Evolutionary conservation across 2,329 filamentous ascomycete genomes (phyloP).

Genomic region (Colletotrichum shisoi): DNA sequence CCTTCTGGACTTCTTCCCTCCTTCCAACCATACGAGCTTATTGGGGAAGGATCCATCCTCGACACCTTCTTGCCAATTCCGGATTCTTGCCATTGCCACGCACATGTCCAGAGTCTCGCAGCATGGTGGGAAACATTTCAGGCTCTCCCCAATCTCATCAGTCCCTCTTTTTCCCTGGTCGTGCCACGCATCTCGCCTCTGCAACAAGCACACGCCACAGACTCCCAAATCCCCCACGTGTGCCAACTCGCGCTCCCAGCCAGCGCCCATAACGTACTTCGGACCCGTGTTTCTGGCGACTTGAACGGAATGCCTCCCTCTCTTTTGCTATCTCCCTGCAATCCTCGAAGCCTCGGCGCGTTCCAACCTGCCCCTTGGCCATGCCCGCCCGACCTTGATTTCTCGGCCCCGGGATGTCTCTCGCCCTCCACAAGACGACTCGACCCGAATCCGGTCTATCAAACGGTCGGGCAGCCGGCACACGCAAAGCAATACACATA

Average conservation of each 20-base stretch:
- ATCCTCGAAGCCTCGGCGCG: background rate
- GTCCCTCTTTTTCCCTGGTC: background rate
- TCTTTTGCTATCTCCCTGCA: background rate
- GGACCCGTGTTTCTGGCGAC: background rate
- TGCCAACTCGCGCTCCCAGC: background rate
- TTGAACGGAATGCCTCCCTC: background rate
- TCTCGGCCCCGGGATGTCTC: slow-evolving; percentile 10
- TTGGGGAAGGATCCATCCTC: no score
- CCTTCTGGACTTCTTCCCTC: background rate
- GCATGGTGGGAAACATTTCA: slow-evolving; percentile 11
- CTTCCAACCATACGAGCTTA: no score
- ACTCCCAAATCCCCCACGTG: slow-evolving; percentile 23
- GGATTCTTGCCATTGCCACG: background rate
- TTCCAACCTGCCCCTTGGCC: background rate
- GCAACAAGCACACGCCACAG: background rate
- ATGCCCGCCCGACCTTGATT: background rate
- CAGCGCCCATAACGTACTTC: no score
- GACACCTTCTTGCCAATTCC: background rate
- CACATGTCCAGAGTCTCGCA: slow-evolving; percentile 6
- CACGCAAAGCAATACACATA: background rate
- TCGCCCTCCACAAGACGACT: background rate
- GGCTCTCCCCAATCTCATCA: background rate
- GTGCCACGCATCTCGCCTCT: background rate
- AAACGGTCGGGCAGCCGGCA: background rate
- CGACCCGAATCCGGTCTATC: background rate